Evolutionary conservation across 1,284 basidiomycete genomes (phyloP).

Genomic region (Cryptococcus depauperatus): DNA sequence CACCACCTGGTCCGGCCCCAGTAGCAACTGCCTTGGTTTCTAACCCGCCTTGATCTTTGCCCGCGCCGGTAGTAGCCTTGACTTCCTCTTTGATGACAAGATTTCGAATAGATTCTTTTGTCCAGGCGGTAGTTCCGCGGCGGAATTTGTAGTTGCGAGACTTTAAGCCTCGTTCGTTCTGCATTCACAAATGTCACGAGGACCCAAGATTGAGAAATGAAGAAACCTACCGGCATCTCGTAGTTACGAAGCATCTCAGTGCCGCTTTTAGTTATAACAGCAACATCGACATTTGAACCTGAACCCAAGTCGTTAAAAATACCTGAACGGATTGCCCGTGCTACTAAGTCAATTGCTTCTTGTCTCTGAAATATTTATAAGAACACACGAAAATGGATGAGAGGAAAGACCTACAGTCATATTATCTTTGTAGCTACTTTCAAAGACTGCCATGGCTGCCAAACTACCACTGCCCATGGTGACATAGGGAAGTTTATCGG

Average conservation of each 20-base stretch:
- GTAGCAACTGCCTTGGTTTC: constrained; percentile 19
- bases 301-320: constrained; percentile 99
- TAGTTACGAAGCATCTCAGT: constrained; percentile 88
- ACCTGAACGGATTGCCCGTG: constrained; percentile 82
- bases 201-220: not conserved
- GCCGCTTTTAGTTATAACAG: constrained; percentile 74
- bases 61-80: constrained; percentile 42
- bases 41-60: constrained; percentile 34
- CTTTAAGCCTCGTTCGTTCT: constrained; percentile 68
- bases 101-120: constrained; percentile 64
- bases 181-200: constrained; percentile 1
- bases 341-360: constrained; percentile 76
- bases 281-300: constrained; percentile 94
- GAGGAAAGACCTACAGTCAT: constrained; percentile 56
- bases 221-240: constrained; percentile 59
- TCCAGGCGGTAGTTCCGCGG: constrained; percentile 79
- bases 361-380: constrained; percentile 52
- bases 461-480: constrained; percentile 96
- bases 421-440: constrained; percentile 73
- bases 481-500: constrained; percentile 97
- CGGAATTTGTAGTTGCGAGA: constrained; percentile 78
- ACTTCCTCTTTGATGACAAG: constrained; percentile 66
- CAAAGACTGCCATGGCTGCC: constrained; percentile 98
- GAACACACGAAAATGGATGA: not conserved
- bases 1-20: constrained; percentile 26